Evolutionary conservation across 2,329 filamentous ascomycete genomes (phyloP).

Genomic region (Pseudogymnoascus sp.): DNA sequence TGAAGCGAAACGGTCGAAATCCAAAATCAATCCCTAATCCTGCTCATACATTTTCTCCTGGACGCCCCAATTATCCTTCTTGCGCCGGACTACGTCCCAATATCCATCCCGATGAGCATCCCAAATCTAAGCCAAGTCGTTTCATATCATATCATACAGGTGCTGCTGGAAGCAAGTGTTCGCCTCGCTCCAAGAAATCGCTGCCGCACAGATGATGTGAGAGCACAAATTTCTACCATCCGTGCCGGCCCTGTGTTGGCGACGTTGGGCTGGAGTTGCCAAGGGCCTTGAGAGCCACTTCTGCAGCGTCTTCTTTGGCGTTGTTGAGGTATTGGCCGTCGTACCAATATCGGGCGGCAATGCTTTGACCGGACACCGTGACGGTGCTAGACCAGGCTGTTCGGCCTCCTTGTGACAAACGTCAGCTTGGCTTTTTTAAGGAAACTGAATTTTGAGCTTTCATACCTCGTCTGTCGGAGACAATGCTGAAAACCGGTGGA

Average conservation of each 20-base stretch:
- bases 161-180: slow-evolving; percentile 5
- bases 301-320: slow-evolving; percentile 84
- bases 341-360: slow-evolving; percentile 82
- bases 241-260: slow-evolving; percentile 32
- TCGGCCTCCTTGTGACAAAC: slow-evolving; percentile 58
- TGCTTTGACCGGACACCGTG: slow-evolving; percentile 56
- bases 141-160: slow-evolving; percentile 8
- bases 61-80: slow-evolving; percentile 5
- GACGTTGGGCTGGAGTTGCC: slow-evolving; percentile 35
- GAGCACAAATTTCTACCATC: slow-evolving; percentile 26
- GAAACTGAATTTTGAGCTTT: slow-evolving; percentile 9
- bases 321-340: slow-evolving; percentile 83
- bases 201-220: slow-evolving; percentile 5
- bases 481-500: slow-evolving; percentile 58
- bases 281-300: slow-evolving; percentile 62
- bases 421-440: slow-evolving; percentile 17
- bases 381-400: slow-evolving; percentile 86
- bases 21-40: slow-evolving; percentile 6
- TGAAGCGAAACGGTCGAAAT: not conserved
- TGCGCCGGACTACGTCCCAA: not conserved
- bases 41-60: slow-evolving; percentile 7
- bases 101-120: not conserved
- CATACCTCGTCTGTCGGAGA: slow-evolving; percentile 69
- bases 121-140: slow-evolving; percentile 6
- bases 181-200: slow-evolving; percentile 2